Evolutionary conservation across 2,329 filamentous ascomycete species (phyloP), one percentile per base, ranked within the genome.

Genomic region (Aspergillaceae sp.): DNA sequence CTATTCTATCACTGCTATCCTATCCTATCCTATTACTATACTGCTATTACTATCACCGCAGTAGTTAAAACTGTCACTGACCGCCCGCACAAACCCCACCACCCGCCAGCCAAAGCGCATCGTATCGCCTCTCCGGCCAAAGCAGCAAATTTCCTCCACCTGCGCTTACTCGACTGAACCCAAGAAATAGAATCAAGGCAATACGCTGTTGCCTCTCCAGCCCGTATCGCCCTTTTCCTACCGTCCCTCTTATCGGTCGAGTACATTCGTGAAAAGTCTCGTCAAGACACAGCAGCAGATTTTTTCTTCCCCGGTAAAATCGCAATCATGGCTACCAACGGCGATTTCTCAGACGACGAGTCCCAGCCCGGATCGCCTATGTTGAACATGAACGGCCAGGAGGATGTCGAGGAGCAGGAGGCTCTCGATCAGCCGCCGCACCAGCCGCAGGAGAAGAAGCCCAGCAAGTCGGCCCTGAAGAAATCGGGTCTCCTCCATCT

Each of bases 401-500:
- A 87, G 67, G 83, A 87, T 61, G 78, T 87, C 59, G 84, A 87
- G 63, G 84, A 84, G 53, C 84, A 87, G 57, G 86, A 87, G 64
- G 84, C 81, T 42, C 75, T 76, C 42, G 69, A 78, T 56, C 71
- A 78, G 50, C 30, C 30, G 30, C 30, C 5, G 30, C 6, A 32
- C 6, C 30, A 5, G 6, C 5, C n/a, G 11, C 19, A 19, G 8
- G 73, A 80, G 50, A 77, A 83, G 53, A 83, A 86, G 76, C 78
- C 80, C 47, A 70, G 82, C 62, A 94, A 94, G 78, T 87, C 90
- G 40, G 83, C 87, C 28, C 74, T 97, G 71, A 96, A 96, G 79
- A 89, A 89, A 72, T 69, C 76, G 46, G 77, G 72, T 5, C 56
- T 56, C 11, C 49, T 60, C 35, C 71, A 82, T 55, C 74, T 78